Base-by-base conservation (phyloP, 2,329 filamentous ascomycete genomes). In the Cladosporium sphaerospermum region DNA sequence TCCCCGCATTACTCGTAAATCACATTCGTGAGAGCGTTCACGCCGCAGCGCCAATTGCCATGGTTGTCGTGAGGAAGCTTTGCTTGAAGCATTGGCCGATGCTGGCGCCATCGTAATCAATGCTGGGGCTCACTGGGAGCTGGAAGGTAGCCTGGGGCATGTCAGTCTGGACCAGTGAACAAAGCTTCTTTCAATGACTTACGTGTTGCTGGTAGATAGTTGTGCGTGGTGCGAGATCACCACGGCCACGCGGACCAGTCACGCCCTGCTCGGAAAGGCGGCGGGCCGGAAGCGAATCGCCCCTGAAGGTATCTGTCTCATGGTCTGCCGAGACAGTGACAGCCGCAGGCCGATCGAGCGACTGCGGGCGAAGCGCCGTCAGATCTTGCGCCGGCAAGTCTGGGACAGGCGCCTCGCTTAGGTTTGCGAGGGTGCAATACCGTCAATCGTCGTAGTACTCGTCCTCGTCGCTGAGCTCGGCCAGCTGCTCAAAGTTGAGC, bases 401-500 rank as follows among this genome's bases (percentile, higher is more conserved):
- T 78, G 77, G 86, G 85, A 80, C 78, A 78, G 78, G 78, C 83
- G 86, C 90, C 91, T 95, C 91, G 89, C 84, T 80, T 72, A 76
- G 71, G 74, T 62, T 51, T 58, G 63, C 63, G 64, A 68, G 65
- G 61, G 56, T 79, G 78, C 88, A 83, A 83, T 84, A 82, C 81
- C 85, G 87, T 92, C 88, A 92, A 56, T 53, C 82, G 72, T 88
- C 85, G 78, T 95, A 96, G 75, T 92, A 92, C 71, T 97, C 92
- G 62, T 78, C 75, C 57, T 76, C 73, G 72, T 95, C 91, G 68
- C 87, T 84, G 68, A 87, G 80, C 72, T 97, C 93, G 73, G 86
- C 87, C 73, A 99, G 82, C 75, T 99, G 95, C 77, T 99, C 95
- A 77, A 99, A 99, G 80, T 99, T 99, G 80, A 99, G 89, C 80